Conservation (phyloP, 1,284 basidiomycete genomes). For the Vanrija sp. region DNA sequence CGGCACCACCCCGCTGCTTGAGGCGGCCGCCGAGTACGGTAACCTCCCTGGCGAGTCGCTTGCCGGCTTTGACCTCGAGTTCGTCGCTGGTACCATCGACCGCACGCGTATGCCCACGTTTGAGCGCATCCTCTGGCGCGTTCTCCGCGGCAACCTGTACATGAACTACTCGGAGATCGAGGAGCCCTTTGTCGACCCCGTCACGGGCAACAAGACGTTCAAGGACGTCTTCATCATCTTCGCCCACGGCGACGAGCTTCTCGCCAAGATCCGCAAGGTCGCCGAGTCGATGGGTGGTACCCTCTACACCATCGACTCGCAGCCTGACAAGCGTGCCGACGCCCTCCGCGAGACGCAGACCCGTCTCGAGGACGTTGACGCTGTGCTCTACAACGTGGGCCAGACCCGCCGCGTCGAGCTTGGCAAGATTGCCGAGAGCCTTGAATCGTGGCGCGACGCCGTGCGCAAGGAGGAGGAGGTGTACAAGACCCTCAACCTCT, state of each 20-base stretch:
- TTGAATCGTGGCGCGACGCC: conserved; percentile 89
- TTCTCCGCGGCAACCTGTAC: conserved; percentile 95
- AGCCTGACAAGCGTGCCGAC: conserved; percentile 85
- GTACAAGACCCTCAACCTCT: conserved; percentile 88
- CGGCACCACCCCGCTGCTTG: conserved; percentile 82
- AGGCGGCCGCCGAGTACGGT: conserved; percentile 69
- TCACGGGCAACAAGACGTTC: conserved; percentile 72
- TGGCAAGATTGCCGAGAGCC: conserved; percentile 75
- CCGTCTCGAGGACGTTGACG: conserved; percentile 89
- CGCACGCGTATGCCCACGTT: conserved; percentile 87
- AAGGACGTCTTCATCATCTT: conserved; percentile 99
- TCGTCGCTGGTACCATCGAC: conserved; percentile 95
- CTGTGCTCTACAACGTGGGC: conserved; percentile 86
- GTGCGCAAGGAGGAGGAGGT: conserved; percentile 94
- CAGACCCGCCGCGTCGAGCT: conserved; percentile 80
- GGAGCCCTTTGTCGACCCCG: conserved; percentile 85
- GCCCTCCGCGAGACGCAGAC: conserved; percentile 82
- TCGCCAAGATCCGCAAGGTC: conserved; percentile 97
- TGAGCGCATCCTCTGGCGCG: conserved; percentile 96
- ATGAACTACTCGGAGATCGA: conserved; percentile 98
- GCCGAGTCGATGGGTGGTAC: conserved; percentile 98
- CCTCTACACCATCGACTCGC: conserved; percentile 91
- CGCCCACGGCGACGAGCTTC: conserved; percentile 87
- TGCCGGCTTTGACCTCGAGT: conserved; percentile 74
- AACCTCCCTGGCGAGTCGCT: conserved; percentile 55